phyloP scores from a whole-genome alignment of 306 rosid species.

The Biancaea sappan region DNA sequence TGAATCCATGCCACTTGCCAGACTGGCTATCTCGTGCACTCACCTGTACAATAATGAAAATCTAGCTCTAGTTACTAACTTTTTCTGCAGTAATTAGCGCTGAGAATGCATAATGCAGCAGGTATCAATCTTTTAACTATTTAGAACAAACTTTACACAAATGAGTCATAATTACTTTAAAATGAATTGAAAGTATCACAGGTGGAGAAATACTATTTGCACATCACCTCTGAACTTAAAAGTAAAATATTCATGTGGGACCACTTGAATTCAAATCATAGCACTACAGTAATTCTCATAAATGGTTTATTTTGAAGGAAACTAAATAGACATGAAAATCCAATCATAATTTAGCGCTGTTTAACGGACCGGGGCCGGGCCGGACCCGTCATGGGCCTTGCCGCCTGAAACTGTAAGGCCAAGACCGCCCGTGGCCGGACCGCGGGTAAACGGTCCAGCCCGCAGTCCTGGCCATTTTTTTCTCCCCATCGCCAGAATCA shows the following conservation, averaged over 20 bases:
- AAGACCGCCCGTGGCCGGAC: too few species aligned
- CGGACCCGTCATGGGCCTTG: too few species aligned
- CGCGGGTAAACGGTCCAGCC: too few species aligned
- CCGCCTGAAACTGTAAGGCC: too few species aligned
- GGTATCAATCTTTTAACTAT: background rate
- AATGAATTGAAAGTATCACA: background rate
- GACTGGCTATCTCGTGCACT: background rate
- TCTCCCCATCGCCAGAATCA: too few species aligned
- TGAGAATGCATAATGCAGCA: background rate
- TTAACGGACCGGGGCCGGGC: too few species aligned
- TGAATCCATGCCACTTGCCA: slow-evolving; percentile 57
- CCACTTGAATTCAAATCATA: background rate
- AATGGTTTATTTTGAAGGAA: too few species aligned
- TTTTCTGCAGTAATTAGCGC: background rate
- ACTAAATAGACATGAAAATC: background rate
- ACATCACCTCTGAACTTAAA: background rate
- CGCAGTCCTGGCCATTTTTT: too few species aligned
- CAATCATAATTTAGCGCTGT: too few species aligned
- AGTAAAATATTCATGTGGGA: background rate
- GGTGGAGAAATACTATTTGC: background rate
- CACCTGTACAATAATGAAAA: slow-evolving; percentile 20
- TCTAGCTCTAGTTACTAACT: background rate
- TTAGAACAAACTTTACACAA: background rate
- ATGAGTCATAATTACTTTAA: background rate
- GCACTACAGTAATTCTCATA: background rate